Evolutionary conservation across 2,329 filamentous ascomycete genomes (phyloP), one percentile per base, ranked within the genome.

Genomic region (Trichophyton rubrum): DNA sequence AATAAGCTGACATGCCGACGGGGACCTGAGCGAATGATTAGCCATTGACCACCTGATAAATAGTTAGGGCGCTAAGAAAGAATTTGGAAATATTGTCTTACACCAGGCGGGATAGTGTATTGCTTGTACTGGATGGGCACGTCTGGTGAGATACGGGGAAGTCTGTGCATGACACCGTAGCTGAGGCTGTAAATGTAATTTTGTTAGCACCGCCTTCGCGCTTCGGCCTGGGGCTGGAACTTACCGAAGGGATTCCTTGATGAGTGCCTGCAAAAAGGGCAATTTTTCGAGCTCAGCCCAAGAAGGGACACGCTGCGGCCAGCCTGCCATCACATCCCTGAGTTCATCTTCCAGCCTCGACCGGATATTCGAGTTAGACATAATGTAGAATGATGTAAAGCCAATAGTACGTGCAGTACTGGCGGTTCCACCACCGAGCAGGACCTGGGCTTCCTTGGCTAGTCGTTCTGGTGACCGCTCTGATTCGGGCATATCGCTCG

Each of bases 351-450:
- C 40, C 24, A 61, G n/a, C 40, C 61, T 63, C 35, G 59, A 35
- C 35, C 61, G 43, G 38, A 61, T 61, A 22, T 60, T 56, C 8
- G 33, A 49, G 24, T 59, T 43, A 4, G 49, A 56, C 51, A 63
- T 45, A 2, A 63, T 51, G 41, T 63, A 61, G 45, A 61, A 63
- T 6, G 59, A 57, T 4, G 68, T 65, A 2, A 73, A 62, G 1
- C 59, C 61, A n/a, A 69, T 59, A 1, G 67, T 65, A 47, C 64
- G 63, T 1, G 67, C 69, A n/a, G 68, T 71, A 0, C 68, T 73
- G 24, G 68, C 68, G 1, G 68, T 69, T 0, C 73, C 73, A 11
- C 68, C 71, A 35, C 67, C 68, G 9, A 73, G 62, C 7, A 74
- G 59, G 3, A 67, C 63, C 38, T 68, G 67, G 4, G 64, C 70